Evolutionary conservation across 164 flowering plant species (phyloP), one percentile per base, ranked within the genome.

Genomic region (Liriodendron chinense): DNA sequence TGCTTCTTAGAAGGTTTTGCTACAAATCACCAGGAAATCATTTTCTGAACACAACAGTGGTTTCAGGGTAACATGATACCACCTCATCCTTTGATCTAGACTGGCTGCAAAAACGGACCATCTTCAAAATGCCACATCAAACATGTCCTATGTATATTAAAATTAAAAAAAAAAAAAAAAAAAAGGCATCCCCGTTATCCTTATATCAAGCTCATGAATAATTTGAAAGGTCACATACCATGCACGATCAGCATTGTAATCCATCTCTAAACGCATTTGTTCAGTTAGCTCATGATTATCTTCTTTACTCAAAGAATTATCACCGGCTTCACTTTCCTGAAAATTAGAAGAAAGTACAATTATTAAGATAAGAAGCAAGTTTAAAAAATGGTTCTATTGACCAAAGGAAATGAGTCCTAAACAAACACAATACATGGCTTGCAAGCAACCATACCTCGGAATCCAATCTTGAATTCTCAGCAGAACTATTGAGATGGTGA

Each of bases 211-310:
- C 47, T 1, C 18, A 61, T 16, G 67, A 22, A 16, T 71, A 20
- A 28, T 34, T 34, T 34, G 43, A 16, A 22, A 43, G 2, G 21
- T 18, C 73, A 57, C 73, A 76, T 92, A 94, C 99, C 99, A 96
- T 74, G 98, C 93, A 68, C 95, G 97, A 75, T 96, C 99, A 70
- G 97, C 80, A 83, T 90, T 82, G 77, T 96, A 92, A 59, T 96
- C 98, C 97, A 96, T 94, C 90, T 96, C 97, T 49, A 83, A 48
- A 23, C 92, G 94, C 97, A 91, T 89, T 68, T 76, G 80, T 83
- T 96, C 97, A 14, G 91, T 81, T 61, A 91, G 84, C 85, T 92
- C 96, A 24, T 71, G 73, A 74, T 81, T 82, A 7, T 83, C 74
- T 67, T 90, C 92, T 76, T 79, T 80, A 65, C 71, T 25, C 3